Evolutionary conservation across 371 early-diverging fungal species (phyloP).

Genomic region (Syncephalis plumigaleata): DNA sequence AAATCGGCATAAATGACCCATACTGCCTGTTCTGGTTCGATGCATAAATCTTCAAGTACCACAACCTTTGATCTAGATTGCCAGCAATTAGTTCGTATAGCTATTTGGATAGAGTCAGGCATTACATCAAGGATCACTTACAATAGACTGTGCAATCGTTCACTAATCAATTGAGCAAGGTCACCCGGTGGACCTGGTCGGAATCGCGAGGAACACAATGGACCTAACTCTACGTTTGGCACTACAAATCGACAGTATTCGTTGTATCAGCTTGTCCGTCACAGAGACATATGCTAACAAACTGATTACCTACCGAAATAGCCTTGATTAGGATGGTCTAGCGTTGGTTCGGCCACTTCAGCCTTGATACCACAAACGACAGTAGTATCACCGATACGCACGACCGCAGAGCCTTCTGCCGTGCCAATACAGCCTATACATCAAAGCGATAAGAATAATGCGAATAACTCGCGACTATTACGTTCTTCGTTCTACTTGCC

Average conservation of each 20-base stretch:
- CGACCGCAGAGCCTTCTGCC: constrained; percentile 74
- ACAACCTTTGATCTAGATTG: constrained; percentile 33
- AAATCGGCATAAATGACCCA: constrained; percentile 87
- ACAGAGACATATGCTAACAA: neutral
- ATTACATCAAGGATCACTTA: constrained; percentile 19
- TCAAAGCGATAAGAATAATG: neutral
- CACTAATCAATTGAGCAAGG: constrained; percentile 67
- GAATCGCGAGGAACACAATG: constrained; percentile 69
- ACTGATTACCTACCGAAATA: constrained; percentile 38
- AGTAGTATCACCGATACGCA: constrained; percentile 75
- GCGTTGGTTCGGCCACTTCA: constrained; percentile 74
- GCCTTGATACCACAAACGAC: constrained; percentile 89
- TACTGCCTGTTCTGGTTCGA: constrained; percentile 62
- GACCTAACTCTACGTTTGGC: constrained; percentile 80
- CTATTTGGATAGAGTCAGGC: neutral
- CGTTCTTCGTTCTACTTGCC: constrained; percentile 8
- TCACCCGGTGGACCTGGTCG: constrained; percentile 79
- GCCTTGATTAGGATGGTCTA: constrained; percentile 48
- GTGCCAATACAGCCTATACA: constrained; percentile 53
- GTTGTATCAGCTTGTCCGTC: neutral
- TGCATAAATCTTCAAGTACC: constrained; percentile 55
- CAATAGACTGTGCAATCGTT: constrained; percentile 51
- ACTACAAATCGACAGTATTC: constrained; percentile 20
- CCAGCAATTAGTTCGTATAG: neutral
- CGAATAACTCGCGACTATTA: neutral